Evolutionary conservation across 2,329 filamentous ascomycete genomes (phyloP), one percentile per base, ranked within the genome.

Genomic region (Purpureocillium lavendulum): DNA sequence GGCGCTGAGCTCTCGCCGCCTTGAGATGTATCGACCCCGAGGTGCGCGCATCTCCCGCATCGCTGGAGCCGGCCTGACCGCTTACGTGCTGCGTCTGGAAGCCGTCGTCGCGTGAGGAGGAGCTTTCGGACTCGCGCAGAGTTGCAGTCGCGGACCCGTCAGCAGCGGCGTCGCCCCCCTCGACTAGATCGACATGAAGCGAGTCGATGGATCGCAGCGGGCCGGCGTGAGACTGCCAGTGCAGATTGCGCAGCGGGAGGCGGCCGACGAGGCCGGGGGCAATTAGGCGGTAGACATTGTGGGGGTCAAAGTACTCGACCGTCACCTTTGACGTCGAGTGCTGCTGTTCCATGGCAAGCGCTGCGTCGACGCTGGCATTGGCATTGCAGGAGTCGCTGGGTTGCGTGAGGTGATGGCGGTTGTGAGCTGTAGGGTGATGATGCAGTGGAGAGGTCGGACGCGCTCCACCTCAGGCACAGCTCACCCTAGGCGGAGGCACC

Each of bases 291-390:
- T 90, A 97, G 47, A 97, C 76, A 54, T 85, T 82, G 58, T 87
- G 84, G 39, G 92, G 90, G 66, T 98, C 92, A 67, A 85, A 87
- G 67, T 95, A 98, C 71, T 97, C 89, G 68, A 96, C 88, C 94
- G 82, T 86, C 55, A 87, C 84, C 71, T 87, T 87, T 51, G 82
- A 85, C 52, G 80, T 82, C 57, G 81, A 82, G 49, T 74, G 77
- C 50, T 75, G 70, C 66, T 80, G 73, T 66, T 81, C 77, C 77
- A 81, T 82, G 54, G 60, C 61, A 54, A 54, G 47, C 52, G 51
- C 45, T 40, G 48, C 38, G 37, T 40, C 44, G 43, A 10, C 6
- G 21, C 40, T 43, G 41, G 47, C 49, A 44, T 53, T 49, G 45
- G 55, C 56, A 59, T 58, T 40, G 49, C 50, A 45, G 46, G 29